A percentile compares a stretch with the other conserved stretches of the same genome.
Evolutionary conservation across 352 stramenopile genomes (phyloP).

Genomic region (Pythium sukuiense): DNA sequence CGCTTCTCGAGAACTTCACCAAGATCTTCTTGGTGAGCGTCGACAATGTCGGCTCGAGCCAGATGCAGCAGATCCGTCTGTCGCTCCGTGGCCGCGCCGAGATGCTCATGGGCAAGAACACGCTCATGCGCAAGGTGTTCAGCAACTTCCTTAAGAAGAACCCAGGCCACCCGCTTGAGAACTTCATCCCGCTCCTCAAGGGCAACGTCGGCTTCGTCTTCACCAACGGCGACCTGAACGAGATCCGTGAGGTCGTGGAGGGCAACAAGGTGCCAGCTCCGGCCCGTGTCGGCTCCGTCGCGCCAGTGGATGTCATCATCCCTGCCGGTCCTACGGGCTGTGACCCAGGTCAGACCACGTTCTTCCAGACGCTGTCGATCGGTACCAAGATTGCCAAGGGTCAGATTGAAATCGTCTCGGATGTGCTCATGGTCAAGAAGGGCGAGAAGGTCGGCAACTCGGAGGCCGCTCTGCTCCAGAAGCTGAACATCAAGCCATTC

Average conservation of each 20-base stretch:
- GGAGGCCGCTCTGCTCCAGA: conserved; percentile 98
- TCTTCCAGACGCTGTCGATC: conserved; percentile 99
- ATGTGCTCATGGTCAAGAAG: conserved; percentile 94
- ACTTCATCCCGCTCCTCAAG: conserved; percentile 86
- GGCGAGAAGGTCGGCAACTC: conserved; percentile 98
- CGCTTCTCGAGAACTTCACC: conserved; percentile 95
- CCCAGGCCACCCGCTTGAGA: conserved; percentile 93
- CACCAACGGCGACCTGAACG: conserved; percentile 96
- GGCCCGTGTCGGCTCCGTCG: conserved; percentile 95
- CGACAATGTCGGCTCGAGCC: conserved; percentile 99
- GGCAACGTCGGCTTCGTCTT: conserved; percentile 99
- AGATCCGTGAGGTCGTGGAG: conserved; percentile 89
- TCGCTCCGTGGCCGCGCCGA: conserved; percentile 94
- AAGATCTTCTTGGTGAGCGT: conserved; percentile 98
- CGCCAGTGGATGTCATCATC: conserved; percentile 96
- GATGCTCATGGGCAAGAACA: conserved; percentile 99
- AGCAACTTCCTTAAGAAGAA: conserved; percentile 97
- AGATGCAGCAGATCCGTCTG: conserved; percentile 98
- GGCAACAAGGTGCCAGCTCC: conserved; percentile 94
- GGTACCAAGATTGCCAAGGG: conserved; percentile 99
- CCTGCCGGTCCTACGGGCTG: conserved; percentile 97
- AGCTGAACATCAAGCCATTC: conserved; percentile 99
- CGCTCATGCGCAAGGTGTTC: conserved; percentile 99
- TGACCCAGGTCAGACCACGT: conserved; percentile 99
- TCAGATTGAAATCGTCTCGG: conserved; percentile 99